Evolutionary conservation across 208 protist genomes (phyloP).

Genomic region (Acanthamoeba lenticulata): DNA sequence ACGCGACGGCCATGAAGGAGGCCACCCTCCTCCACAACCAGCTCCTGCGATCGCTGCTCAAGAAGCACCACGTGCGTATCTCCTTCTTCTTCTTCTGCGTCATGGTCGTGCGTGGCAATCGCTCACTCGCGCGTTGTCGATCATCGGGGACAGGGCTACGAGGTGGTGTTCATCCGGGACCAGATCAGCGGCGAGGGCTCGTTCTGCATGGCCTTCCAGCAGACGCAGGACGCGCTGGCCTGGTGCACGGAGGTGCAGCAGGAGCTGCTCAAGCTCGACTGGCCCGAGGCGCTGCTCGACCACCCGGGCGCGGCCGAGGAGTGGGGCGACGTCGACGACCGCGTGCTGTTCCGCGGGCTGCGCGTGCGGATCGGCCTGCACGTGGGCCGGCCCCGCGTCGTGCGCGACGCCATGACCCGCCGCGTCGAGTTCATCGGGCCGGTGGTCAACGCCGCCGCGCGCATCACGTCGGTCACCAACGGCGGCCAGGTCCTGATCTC

Average conservation of each 20-base stretch:
- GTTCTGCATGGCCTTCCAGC: constrained; percentile 69
- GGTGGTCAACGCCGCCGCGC: constrained; percentile 64
- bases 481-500: constrained; percentile 32
- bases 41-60: background rate
- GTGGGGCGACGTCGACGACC: background rate
- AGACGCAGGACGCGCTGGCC: background rate
- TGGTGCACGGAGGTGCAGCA: constrained; percentile 70
- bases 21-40: constrained; percentile 43
- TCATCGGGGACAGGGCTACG: constrained; percentile 29
- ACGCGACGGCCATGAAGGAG: constrained; percentile 27
- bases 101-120: background rate
- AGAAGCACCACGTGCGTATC: background rate
- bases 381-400: constrained; percentile 37
- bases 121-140: background rate
- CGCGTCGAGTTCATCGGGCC: constrained; percentile 80
- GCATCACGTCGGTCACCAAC: constrained; percentile 25
- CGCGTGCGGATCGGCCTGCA: constrained; percentile 76
- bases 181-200: constrained; percentile 19
- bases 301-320: constrained; percentile 8
- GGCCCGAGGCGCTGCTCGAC: constrained; percentile 67
- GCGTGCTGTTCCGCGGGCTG: constrained; percentile 67
- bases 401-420: constrained; percentile 53
- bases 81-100: too few species aligned
- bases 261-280: constrained; percentile 67
- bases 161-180: background rate